A percentile compares a stretch with the other conserved stretches of the same genome.
Evolutionary conservation across 257 asterid genomes (phyloP).

Genomic region (Euphrasia confusa): DNA sequence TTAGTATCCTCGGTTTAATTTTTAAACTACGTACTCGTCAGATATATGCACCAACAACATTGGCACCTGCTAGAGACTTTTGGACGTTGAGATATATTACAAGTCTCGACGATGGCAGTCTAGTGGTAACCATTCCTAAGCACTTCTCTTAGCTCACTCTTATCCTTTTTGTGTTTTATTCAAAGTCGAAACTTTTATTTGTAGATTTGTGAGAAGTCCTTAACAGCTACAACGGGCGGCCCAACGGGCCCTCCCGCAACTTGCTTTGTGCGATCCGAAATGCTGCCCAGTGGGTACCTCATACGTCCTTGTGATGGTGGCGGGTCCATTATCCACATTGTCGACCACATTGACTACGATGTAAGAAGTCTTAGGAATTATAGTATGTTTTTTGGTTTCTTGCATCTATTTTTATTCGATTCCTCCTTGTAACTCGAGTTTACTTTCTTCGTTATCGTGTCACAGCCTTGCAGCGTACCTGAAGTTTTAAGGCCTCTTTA

Average conservation of each 20-base stretch:
- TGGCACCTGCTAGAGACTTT: slow-evolving; percentile 94
- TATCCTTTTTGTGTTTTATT: neutral
- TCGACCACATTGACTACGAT: slow-evolving; percentile 81
- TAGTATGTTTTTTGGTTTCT: neutral
- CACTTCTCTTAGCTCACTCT: neutral
- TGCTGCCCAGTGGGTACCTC: slow-evolving; percentile 89
- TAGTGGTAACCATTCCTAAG: slow-evolving; percentile 56
- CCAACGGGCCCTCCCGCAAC: slow-evolving; percentile 75
- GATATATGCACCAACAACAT: slow-evolving; percentile 91
- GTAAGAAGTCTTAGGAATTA: slow-evolving; percentile 33
- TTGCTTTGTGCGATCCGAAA: slow-evolving; percentile 80
- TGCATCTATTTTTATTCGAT: slow-evolving; percentile 2
- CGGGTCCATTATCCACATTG: slow-evolving; percentile 87
- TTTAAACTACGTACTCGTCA: slow-evolving; percentile 20
- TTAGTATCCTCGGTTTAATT: neutral
- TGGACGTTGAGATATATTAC: slow-evolving; percentile 86
- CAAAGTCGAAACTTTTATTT: neutral
- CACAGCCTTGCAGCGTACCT: slow-evolving; percentile 79
- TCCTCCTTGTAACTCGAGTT: neutral
- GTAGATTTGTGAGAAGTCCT: slow-evolving; percentile 94
- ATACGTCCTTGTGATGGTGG: slow-evolving; percentile 96
- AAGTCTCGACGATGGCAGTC: slow-evolving; percentile 84
- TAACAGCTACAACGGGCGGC: slow-evolving; percentile 73
- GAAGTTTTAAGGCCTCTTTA: slow-evolving; percentile 94
- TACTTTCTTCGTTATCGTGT: neutral